Evolutionary conservation across 768 basidiomycete genomes (phyloP), one percentile per base, ranked within the genome.

Genomic region (Coprinopsis marcescibilis): DNA sequence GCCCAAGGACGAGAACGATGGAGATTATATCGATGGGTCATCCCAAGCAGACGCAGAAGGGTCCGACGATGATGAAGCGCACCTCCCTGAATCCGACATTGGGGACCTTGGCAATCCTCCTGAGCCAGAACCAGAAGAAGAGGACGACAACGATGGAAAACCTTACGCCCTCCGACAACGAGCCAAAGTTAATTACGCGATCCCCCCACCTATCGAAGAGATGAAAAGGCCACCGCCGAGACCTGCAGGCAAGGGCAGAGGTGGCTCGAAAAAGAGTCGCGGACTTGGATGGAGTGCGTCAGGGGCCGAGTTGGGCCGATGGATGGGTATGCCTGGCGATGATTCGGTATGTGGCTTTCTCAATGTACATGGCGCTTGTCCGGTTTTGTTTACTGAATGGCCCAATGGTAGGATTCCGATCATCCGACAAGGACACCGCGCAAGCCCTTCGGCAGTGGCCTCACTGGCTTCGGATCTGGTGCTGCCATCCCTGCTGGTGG

Each of bases 171-270:
- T 91, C 29, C 70, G 89, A 15, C 77, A 81, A 56, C 70, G 88
- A 42, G 68, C 69, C 36, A 73, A 76, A 50, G 80, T 91, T 55
- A 89, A 90, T 58, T 91, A 91, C 47, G 82, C 83, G 11, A 85
- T 89, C 17, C 86, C 85, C 1, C 88, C 89, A 0, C 84, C 88
- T 1, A 66, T 91, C 13, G 89, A 91, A 41, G 86, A 89, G 27
- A 65, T 85, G 60, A 56, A 60, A 1, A 72, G 71, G 34, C 75
- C 77, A 1, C 70, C 72, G 4, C 62, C 68, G 24, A 71, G 68
- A 49, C 42, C 54, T 15, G 45, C 45, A 45, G 64, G 65, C 10
- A 67, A 60, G 36, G 63, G 55, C 12, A 60, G 56, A 27, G 51
- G 55, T 50, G 63, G 57, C 1, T 62, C 60, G 19, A 66, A 63